Evolutionary conservation across 352 stramenopile species (phyloP).

Genomic region (Pythium pyrilobum): DNA sequence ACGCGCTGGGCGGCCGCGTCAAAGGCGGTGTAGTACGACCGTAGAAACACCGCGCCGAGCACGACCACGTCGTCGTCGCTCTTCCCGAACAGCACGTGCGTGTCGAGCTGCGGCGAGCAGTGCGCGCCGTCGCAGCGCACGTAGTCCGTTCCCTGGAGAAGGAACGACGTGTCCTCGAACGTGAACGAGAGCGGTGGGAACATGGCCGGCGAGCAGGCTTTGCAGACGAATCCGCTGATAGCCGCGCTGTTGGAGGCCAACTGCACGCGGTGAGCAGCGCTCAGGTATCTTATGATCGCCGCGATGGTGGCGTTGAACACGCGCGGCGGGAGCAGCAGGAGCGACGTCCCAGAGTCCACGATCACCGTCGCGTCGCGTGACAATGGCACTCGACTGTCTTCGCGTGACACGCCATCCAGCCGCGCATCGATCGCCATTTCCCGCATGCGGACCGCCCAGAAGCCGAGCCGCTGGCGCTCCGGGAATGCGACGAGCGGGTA

Average conservation of each 20-base stretch:
- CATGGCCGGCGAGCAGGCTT: conserved; percentile 36
- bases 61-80: conserved; percentile 36
- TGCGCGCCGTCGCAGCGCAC: conserved; percentile 48
- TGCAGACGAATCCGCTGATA: conserved; percentile 41
- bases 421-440: conserved; percentile 25
- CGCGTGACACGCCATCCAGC: not conserved
- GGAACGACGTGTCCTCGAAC: conserved; percentile 30
- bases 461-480: conserved; percentile 26
- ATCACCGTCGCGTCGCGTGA: conserved; percentile 32
- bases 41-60: conserved; percentile 58
- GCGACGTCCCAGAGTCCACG: conserved; percentile 63
- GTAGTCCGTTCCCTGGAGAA: conserved; percentile 57
- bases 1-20: conserved; percentile 35
- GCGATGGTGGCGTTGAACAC: conserved; percentile 39
- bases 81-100: conserved; percentile 30
- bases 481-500: conserved; percentile 45
- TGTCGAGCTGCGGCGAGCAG: conserved; percentile 54
- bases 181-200: conserved; percentile 50
- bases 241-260: conserved; percentile 21
- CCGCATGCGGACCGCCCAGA: conserved; percentile 49
- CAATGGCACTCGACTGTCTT: conserved; percentile 17
- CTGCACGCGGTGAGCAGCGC: conserved; percentile 14
- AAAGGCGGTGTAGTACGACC: conserved; percentile 66
- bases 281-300: conserved; percentile 34
- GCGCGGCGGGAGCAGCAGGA: conserved; percentile 41